Conservation (phyloP, 805 yeast genomes). For the Lipomyces spencermartinsiae region DNA sequence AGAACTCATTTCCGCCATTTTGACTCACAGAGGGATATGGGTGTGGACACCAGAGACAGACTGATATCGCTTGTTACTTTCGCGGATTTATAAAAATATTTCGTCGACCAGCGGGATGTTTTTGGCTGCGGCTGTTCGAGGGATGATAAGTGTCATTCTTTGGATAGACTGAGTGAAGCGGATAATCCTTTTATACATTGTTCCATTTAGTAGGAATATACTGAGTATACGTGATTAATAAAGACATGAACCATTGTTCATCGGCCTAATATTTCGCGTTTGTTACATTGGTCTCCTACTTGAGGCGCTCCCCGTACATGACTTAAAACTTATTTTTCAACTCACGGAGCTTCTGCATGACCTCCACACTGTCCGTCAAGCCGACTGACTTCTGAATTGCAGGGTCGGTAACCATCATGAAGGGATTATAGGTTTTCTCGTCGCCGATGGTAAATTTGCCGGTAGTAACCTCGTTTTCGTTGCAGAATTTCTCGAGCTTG, state of each 20-base stretch:
- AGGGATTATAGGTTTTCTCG: slow-evolving; percentile 85
- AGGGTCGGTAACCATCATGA: slow-evolving; percentile 73
- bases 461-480: slow-evolving; percentile 72
- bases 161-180: slow-evolving; percentile 18
- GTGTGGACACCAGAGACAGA: slow-evolving; percentile 39
- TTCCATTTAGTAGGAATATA: not conserved
- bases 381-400: slow-evolving; percentile 66
- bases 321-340: slow-evolving; percentile 63
- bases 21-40: slow-evolving; percentile 32
- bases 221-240: not conserved
- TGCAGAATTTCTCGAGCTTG: slow-evolving; percentile 58
- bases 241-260: not conserved
- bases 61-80: slow-evolving; percentile 10
- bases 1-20: slow-evolving; percentile 36
- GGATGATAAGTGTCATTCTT: slow-evolving; percentile 21
- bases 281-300: not conserved
- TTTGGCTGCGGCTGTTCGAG: slow-evolving; percentile 21
- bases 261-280: not conserved
- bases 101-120: not conserved
- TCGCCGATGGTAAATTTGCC: slow-evolving; percentile 86
- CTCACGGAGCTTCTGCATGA: slow-evolving; percentile 76
- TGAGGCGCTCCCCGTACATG: not conserved
- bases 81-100: not conserved
- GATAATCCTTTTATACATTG: slow-evolving; percentile 1
- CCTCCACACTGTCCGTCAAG: slow-evolving; percentile 54